Conservation (phyloP, 176 grass and related monocot species). For the Ampelocalamus luodianensis region DNA sequence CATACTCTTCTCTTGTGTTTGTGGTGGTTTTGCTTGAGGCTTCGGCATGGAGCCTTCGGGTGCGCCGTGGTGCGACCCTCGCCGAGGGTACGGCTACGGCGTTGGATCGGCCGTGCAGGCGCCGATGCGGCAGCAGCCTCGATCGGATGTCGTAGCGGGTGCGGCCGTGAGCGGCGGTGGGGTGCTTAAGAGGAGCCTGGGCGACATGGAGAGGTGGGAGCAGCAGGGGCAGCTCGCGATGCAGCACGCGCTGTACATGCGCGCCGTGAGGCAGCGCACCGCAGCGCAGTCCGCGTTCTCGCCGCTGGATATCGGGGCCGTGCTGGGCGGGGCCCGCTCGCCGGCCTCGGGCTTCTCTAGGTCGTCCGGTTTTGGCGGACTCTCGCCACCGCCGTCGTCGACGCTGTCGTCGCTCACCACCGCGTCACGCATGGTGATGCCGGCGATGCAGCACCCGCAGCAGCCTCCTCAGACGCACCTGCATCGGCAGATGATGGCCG, state of each 20-base stretch:
- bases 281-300: slow-evolving; percentile 6
- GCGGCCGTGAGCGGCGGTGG: slow-evolving; percentile 32
- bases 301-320: slow-evolving; percentile 13
- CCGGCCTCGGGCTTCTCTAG: slow-evolving; percentile 14
- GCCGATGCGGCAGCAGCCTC: slow-evolving; percentile 6
- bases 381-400: slow-evolving; percentile 39
- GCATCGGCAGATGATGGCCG: slow-evolving; percentile 27
- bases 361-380: slow-evolving; percentile 29
- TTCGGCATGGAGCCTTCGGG: slow-evolving; percentile 55
- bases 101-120: slow-evolving; percentile 41
- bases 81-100: slow-evolving; percentile 44
- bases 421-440: slow-evolving; percentile 23
- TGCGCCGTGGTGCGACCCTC: slow-evolving; percentile 57
- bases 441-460: slow-evolving; percentile 7
- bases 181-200: slow-evolving; percentile 55
- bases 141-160: slow-evolving; percentile 6
- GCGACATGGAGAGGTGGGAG: slow-evolving; percentile 57
- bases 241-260: slow-evolving; percentile 61
- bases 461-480: not conserved
- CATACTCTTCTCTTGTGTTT: no score
- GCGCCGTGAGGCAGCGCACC: slow-evolving; percentile 64
- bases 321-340: not conserved
- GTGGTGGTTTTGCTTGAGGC: not conserved
- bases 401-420: slow-evolving; percentile 55
- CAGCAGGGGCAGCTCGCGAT: slow-evolving; percentile 37